Conservation (phyloP, 73 alveolate genomes). For the Paraurostyla sp. region DNA sequence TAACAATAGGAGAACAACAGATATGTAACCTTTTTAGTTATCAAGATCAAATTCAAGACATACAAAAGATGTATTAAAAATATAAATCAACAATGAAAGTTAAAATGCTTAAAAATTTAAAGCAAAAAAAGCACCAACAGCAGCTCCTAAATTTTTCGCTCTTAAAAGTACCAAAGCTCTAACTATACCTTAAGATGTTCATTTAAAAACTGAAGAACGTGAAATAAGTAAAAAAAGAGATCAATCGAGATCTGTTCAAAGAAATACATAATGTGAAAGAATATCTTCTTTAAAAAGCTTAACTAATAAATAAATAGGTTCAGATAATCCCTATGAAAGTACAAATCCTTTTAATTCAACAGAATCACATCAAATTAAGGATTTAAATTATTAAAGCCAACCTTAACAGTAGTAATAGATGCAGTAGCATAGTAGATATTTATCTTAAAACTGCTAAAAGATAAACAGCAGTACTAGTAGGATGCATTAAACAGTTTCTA, state of each 20-base stretch:
- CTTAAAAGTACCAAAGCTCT: constrained; percentile 30
- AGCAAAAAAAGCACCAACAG: constrained; percentile 28
- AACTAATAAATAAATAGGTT: background rate
- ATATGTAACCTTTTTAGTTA: background rate
- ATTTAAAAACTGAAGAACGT: constrained; percentile 1
- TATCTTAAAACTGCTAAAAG: background rate
- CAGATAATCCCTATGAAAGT: background rate
- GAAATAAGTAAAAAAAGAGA: constrained; percentile 16
- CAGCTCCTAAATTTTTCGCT: constrained; percentile 13
- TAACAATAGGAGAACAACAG: background rate
- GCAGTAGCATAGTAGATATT: background rate
- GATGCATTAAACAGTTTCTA: background rate
- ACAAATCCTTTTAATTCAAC: background rate
- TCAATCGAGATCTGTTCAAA: background rate
- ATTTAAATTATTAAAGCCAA: too few relatives aligned
- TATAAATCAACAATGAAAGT: background rate
- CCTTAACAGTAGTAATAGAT: background rate
- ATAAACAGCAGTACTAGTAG: background rate
- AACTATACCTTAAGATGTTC: constrained; percentile 16
- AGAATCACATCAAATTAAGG: background rate
- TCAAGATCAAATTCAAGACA: constrained; percentile 43
- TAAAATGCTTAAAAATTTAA: background rate
- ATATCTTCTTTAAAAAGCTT: background rate
- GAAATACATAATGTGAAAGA: background rate
- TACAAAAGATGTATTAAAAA: background rate